Base-by-base conservation (phyloP, 768 basidiomycete genomes). In the Asterophora lycoperdoides region DNA sequence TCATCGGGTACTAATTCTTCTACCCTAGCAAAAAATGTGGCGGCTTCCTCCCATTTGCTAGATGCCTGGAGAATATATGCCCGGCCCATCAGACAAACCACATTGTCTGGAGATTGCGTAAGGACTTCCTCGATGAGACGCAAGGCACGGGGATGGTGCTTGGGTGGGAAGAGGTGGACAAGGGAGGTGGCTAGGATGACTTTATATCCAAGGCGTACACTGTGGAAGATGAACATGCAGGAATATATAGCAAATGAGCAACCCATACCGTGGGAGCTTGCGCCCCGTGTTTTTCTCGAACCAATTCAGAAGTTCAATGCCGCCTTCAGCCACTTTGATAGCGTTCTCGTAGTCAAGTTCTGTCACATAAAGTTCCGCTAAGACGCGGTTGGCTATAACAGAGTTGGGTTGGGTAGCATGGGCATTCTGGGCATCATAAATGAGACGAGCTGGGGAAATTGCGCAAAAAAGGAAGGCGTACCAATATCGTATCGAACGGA, bases 161-260 rank as follows among this genome's bases (percentile, higher is more conserved):
- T 93, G 0, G 95, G 95, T 23, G 94, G 83, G 64, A 81, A 90
- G 41, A 88, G 74, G 59, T 96, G 86, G 3, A 92, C 87, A 13
- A 96, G 75, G 4, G 89, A 81, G 0, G 81, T 84, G 2, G 83
- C 86, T 10, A 95, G 74, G 4, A 75, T 72, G 9, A 83, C 75
- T 50, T 92, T 83, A 60, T 96, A 80, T 3, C 81, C 81, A 41
- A 79, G 77, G 39, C 74, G 74, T 10, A 77, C 76, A 43, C 91
- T 93, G 48, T n/a, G 46, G 28, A 19, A 18, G 36, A 7, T 26
- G 28, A 23, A 20, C 20, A 32, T 9, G 2, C 37, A 33, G 34
- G 19, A 30, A 28, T 14, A 7, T n/a, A 20, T 30, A 8, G 17
- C 9, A 23, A 17, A 26, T 43, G 8, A 3, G 34, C 23, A n/a